Conservation (phyloP, 2,329 filamentous ascomycete genomes). For the Colletotrichum echinochloae region DNA sequence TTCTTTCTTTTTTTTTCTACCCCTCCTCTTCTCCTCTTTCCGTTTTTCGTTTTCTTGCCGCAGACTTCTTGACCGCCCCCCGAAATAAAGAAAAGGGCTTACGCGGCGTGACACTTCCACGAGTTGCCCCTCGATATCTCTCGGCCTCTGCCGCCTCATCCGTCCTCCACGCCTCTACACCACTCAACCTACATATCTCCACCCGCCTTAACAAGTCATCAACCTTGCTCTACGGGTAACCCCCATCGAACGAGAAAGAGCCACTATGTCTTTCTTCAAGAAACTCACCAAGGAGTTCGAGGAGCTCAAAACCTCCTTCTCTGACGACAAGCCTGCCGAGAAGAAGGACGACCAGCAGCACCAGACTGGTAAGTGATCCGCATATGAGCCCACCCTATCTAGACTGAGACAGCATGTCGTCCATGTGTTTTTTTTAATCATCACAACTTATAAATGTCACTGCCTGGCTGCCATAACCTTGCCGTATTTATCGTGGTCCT, state of each 20-base stretch:
- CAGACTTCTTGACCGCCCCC: slow-evolving; percentile 23
- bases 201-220: slow-evolving; percentile 18
- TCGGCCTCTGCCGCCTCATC: slow-evolving; percentile 42
- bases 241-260: slow-evolving; percentile 24
- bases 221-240: slow-evolving; percentile 23
- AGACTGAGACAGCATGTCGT: not conserved
- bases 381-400: not conserved
- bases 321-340: slow-evolving; percentile 50
- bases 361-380: slow-evolving; percentile 31
- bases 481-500: not conserved
- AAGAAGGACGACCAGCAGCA: slow-evolving; percentile 42
- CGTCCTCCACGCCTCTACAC: slow-evolving; percentile 23
- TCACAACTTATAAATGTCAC: slow-evolving; percentile 15
- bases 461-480: not conserved
- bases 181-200: slow-evolving; percentile 23
- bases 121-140: slow-evolving; percentile 33
- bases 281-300: slow-evolving; percentile 59
- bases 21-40: not conserved
- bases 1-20: not conserved
- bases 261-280: slow-evolving; percentile 59
- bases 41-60: not conserved
- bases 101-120: slow-evolving; percentile 33
- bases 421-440: not conserved
- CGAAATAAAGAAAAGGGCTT: slow-evolving; percentile 34
- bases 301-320: slow-evolving; percentile 58